These are phyloP conservation scores for Rhizopogon roseolus DNA, from an alignment of 768 basidiomycete genomes.

Conservation along the genomic window DNA sequence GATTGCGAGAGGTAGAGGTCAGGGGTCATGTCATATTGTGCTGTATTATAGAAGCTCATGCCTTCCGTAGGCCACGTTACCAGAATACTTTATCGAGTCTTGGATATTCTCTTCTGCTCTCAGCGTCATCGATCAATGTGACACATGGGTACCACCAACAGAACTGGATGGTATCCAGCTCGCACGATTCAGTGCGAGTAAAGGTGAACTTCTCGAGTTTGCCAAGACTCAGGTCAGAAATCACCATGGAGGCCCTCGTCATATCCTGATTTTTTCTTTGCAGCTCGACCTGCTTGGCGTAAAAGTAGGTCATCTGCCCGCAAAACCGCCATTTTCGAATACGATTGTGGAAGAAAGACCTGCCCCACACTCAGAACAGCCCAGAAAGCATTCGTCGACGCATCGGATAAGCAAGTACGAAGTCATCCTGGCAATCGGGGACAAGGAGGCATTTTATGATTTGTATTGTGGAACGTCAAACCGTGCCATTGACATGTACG, in stretches of 20 bases:
- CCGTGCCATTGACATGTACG: conserved; percentile 80
- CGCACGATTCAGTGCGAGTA: conserved; percentile 61
- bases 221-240: conserved; percentile 73
- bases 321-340: conserved; percentile 66
- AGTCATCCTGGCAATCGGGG: conserved; percentile 51
- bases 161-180: conserved; percentile 44
- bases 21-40: conserved; percentile 8
- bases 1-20: conserved; percentile 75
- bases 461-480: conserved; percentile 74
- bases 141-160: conserved; percentile 53
- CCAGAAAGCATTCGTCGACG: conserved; percentile 17
- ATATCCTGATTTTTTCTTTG: conserved; percentile 4
- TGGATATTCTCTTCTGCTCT: conserved; percentile 93
- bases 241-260: background rate
- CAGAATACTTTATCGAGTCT: conserved; percentile 78
- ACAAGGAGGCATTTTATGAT: conserved; percentile 65
- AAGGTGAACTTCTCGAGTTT: conserved; percentile 89
- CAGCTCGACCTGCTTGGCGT: conserved; percentile 88
- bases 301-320: conserved; percentile 64
- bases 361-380: conserved; percentile 9
- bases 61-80: conserved; percentile 40
- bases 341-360: conserved; percentile 23
- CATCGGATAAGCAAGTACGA: conserved; percentile 52
- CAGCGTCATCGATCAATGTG: conserved; percentile 76
- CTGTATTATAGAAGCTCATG: conserved; percentile 13